Percentiles rank a stretch among this genome's conserved stretches.
phyloP scores from a whole-genome alignment of 2,329 filamentous ascomycete species.

The Aspergillus vadensis region DNA sequence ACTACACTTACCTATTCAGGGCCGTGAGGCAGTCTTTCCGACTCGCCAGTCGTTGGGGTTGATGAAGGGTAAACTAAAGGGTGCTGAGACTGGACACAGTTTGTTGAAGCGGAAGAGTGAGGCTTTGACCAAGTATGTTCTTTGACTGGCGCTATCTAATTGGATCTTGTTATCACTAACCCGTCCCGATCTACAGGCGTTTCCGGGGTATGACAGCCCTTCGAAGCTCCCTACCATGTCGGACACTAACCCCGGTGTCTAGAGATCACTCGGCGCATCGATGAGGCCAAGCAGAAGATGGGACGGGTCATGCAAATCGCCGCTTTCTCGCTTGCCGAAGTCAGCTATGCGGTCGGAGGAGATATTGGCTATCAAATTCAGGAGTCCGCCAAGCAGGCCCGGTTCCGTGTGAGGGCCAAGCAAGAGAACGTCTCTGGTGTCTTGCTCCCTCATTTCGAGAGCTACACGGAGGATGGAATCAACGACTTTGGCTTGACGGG shows the following conservation, averaged over 20 bases:
- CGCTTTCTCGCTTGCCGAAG: conserved; percentile 94
- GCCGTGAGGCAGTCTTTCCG: conserved; percentile 94
- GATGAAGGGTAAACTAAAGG: conserved; percentile 99
- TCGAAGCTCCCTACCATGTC: conserved; percentile 23
- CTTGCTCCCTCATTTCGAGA: conserved; percentile 89
- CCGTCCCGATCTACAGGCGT: conserved; percentile 58
- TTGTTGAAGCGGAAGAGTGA: conserved; percentile 97
- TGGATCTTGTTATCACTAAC: conserved; percentile 20
- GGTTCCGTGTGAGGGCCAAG: conserved; percentile 89
- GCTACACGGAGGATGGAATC: conserved; percentile 81
- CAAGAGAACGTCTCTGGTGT: conserved; percentile 99
- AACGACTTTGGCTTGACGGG: conserved; percentile 97
- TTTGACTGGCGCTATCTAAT: not conserved
- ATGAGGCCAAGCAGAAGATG: conserved; percentile 99
- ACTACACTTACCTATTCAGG: conserved; percentile 55
- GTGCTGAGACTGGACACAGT: conserved; percentile 86
- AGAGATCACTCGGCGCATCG: conserved; percentile 96
- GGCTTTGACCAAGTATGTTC: conserved; percentile 85
- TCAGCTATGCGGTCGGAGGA: conserved; percentile 94
- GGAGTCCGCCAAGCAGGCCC: conserved; percentile 88
- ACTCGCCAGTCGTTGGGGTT: conserved; percentile 94
- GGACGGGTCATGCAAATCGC: conserved; percentile 98
- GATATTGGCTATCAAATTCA: conserved; percentile 97
- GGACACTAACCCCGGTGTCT: conserved; percentile 31
- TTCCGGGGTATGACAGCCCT: conserved; percentile 70